Conservation (phyloP, 768 basidiomycete species). For the Termitomyces bulborhizus region DNA sequence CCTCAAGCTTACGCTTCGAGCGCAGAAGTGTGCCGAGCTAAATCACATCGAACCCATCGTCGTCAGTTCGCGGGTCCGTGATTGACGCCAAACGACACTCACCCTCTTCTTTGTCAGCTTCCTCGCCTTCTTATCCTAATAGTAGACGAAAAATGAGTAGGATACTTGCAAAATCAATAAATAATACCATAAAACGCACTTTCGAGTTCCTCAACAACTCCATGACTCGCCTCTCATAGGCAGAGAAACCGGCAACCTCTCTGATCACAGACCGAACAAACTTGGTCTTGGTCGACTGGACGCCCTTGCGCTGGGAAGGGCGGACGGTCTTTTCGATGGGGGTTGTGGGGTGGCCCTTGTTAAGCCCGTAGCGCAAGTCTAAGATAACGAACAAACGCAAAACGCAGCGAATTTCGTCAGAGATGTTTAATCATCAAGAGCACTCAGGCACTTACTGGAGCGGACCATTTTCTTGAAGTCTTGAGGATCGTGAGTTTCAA, state of each 20-base stretch:
- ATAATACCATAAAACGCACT: conserved; percentile 37
- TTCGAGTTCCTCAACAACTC: conserved; percentile 98
- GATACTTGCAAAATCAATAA: neutral
- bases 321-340: conserved; percentile 66
- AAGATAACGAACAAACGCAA: conserved; percentile 1
- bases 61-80: neutral
- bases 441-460: conserved; percentile 48
- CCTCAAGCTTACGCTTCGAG: conserved; percentile 98
- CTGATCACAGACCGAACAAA: conserved; percentile 92
- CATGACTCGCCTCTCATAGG: conserved; percentile 97
- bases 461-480: conserved; percentile 69
- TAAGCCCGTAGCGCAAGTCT: conserved; percentile 84
- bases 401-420: conserved; percentile 11
- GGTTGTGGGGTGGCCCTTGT: conserved; percentile 88
- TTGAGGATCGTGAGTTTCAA: conserved; percentile 38
- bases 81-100: conserved; percentile 25
- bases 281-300: conserved; percentile 82
- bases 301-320: conserved; percentile 91
- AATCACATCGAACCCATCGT: conserved; percentile 6
- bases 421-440: neutral
- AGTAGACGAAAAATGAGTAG: neutral
- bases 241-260: conserved; percentile 96
- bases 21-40: conserved; percentile 97
- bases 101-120: conserved; percentile 99
- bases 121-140: conserved; percentile 96